Percentiles rank a stretch among this genome's conserved stretches.
These are phyloP conservation scores for Camelina laxa DNA, from an alignment of 345 rosid species.

Conservation along the genomic window DNA sequence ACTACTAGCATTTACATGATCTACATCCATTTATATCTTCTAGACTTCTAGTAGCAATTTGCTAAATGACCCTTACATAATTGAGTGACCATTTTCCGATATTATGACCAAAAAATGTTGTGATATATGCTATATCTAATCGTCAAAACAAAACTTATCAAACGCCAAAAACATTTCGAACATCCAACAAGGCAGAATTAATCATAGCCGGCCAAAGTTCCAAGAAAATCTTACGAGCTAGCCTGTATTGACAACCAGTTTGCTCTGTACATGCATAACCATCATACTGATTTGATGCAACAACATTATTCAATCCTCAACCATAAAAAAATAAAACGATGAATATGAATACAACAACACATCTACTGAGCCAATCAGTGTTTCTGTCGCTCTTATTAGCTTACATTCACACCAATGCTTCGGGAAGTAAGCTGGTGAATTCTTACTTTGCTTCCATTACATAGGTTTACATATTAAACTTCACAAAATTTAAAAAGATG, in stretches of 20 bases:
- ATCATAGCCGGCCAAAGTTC: background rate
- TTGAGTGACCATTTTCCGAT: background rate
- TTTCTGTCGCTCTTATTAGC: slow-evolving; percentile 32
- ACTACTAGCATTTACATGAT: background rate
- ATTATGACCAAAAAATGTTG: background rate
- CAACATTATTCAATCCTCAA: background rate
- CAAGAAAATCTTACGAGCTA: background rate
- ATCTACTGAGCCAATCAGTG: slow-evolving; percentile 30
- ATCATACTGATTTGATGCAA: slow-evolving; percentile 16
- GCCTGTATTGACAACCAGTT: background rate
- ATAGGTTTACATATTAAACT: slow-evolving; percentile 10
- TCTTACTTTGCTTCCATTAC: slow-evolving; percentile 32
- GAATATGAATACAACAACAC: slow-evolving; percentile 30
- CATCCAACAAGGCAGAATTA: background rate
- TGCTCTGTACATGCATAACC: slow-evolving; percentile 20
- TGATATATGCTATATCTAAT: too few relatives aligned
- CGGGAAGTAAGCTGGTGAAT: slow-evolving; percentile 19
- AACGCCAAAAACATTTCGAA: background rate
- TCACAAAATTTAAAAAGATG: slow-evolving; percentile 13
- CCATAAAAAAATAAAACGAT: background rate
- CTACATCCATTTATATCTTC: background rate
- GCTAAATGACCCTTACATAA: background rate
- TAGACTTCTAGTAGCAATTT: background rate
- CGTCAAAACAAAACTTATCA: background rate
- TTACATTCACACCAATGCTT: slow-evolving; percentile 29